Evolutionary conservation across 1,284 basidiomycete species (phyloP).

Genomic region (Cerioporus squamosus): DNA sequence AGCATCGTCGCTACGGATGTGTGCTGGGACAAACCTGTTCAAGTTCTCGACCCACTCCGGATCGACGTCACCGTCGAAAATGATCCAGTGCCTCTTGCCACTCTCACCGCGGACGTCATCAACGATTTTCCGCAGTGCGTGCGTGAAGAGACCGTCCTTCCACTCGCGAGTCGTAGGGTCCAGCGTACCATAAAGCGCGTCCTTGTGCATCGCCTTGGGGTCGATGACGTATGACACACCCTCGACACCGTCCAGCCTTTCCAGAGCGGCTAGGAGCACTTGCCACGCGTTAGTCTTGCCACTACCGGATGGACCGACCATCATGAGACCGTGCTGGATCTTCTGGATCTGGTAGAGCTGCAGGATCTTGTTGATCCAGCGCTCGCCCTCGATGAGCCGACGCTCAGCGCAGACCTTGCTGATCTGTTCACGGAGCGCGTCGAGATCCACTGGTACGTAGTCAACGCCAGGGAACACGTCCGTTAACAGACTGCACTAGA

Average conservation of each 20-base stretch:
- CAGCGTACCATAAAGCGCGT: slow-evolving; percentile 95
- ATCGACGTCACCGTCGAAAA: slow-evolving; percentile 99
- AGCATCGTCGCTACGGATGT: slow-evolving; percentile 12
- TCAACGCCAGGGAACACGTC: slow-evolving; percentile 98
- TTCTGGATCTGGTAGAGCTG: slow-evolving; percentile 99
- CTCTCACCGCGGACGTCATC: slow-evolving; percentile 99
- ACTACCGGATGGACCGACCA: slow-evolving; percentile 97
- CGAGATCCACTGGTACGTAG: slow-evolving; percentile 89
- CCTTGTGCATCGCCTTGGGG: slow-evolving; percentile 99
- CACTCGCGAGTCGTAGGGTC: slow-evolving; percentile 98
- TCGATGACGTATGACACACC: slow-evolving; percentile 97
- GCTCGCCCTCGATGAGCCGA: slow-evolving; percentile 83
- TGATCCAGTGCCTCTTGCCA: slow-evolving; percentile 97
- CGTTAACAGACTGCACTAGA: slow-evolving; percentile 73
- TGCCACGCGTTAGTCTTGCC: slow-evolving; percentile 99
- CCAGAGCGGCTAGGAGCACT: slow-evolving; percentile 89
- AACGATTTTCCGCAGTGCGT: slow-evolving; percentile 96
- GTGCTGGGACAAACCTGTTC: slow-evolving; percentile 74
- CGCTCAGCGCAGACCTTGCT: slow-evolving; percentile 86
- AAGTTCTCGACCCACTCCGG: slow-evolving; percentile 99
- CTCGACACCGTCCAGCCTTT: slow-evolving; percentile 90
- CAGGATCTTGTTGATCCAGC: slow-evolving; percentile 95
- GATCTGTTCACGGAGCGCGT: slow-evolving; percentile 85
- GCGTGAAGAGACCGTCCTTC: slow-evolving; percentile 99
- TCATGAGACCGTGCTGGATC: slow-evolving; percentile 99